phyloP scores from a whole-genome alignment of 805 yeast genomes.

The Ogataea neopini region DNA sequence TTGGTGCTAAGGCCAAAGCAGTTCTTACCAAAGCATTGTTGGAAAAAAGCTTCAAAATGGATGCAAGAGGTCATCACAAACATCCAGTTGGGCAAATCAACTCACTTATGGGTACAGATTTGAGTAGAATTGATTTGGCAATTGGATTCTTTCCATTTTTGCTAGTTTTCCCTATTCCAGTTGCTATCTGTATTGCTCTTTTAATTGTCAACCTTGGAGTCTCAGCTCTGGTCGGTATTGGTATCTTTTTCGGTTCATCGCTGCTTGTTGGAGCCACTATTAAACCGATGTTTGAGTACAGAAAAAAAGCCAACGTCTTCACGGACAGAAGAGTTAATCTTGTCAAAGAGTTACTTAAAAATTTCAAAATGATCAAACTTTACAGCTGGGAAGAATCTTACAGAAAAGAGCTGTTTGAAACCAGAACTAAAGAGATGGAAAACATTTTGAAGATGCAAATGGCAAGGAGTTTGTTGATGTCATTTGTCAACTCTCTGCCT shows the following conservation, averaged over 20 bases:
- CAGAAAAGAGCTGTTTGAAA: conserved; percentile 49
- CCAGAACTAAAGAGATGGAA: conserved; percentile 64
- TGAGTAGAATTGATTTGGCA: conserved; percentile 76
- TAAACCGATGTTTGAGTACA: conserved; percentile 49
- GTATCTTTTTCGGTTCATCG: conserved; percentile 51
- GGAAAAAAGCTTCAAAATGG: conserved; percentile 63
- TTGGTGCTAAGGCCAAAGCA: conserved; percentile 73
- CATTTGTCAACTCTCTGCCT: conserved; percentile 62
- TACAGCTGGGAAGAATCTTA: conserved; percentile 92
- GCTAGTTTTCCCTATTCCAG: conserved; percentile 60
- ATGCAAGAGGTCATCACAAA: conserved; percentile 58
- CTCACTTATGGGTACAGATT: conserved; percentile 77
- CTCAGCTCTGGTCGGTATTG: conserved; percentile 71
- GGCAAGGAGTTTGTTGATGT: conserved; percentile 55
- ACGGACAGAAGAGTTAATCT: conserved; percentile 79
- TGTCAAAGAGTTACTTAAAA: conserved; percentile 76
- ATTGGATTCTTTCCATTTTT: conserved; percentile 66
- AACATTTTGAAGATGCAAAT: conserved; percentile 60
- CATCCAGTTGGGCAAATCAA: conserved; percentile 75
- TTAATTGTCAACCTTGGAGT: conserved; percentile 70
- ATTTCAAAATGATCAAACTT: conserved; percentile 78
- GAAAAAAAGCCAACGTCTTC: conserved; percentile 55
- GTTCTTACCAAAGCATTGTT: conserved; percentile 67
- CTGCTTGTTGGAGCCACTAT: conserved; percentile 46
- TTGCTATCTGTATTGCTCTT: conserved; percentile 63